Base-by-base conservation (phyloP, 495 filamentous ascomycete species). In the Staphylotrichum longicolle region DNA sequence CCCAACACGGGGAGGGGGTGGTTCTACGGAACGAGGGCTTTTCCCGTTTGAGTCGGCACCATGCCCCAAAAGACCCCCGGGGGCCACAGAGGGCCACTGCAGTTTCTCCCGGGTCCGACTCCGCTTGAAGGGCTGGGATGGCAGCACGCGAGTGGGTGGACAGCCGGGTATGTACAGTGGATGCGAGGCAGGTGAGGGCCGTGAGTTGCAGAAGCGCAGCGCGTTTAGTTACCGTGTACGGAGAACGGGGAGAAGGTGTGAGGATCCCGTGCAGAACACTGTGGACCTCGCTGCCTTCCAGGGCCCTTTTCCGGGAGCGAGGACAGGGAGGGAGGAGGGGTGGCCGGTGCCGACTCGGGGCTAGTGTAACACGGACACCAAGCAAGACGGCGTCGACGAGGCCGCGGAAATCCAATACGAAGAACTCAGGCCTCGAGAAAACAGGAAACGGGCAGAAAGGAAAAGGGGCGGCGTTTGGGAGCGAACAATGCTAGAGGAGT, bases 31-130 rank as follows among this genome's bases (percentile, higher is more conserved):
- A 51, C 63, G 14, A 64, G 40, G 40, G 42, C 51, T 57, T 63
- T 63, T 57, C 61, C 65, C 57, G 66, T 66, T 68, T 51, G 61
- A 63, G 66, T 55, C 60, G 57, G 62, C 54, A 62, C 55, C 67
- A 54, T 61, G 49, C 35, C 41, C 37, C 44, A 20, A 20, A 39
- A 30, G 20, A 58, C 44, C 46, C 55, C 44, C 37, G 37, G 57
- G 12, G 45, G 9, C 44, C 32, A 54, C 20, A 27, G 20, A 27
- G 20, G 20, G 20, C 20, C 20, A 27, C 20, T 27, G 20, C 20
- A 10, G 45, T 33, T 46, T 33, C 49, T 41, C 41, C 48, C 57
- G 40, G 58, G 57, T 34, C 37, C 34, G 57, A 54, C 51, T 61
- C 58, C 63, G 63, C 58, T 57, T 14, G 50, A 35, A 27, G 14